These are phyloP conservation scores for Ophiostoma sp. DNA, from an alignment of 2,329 filamentous ascomycete species.

Conservation along the genomic window DNA sequence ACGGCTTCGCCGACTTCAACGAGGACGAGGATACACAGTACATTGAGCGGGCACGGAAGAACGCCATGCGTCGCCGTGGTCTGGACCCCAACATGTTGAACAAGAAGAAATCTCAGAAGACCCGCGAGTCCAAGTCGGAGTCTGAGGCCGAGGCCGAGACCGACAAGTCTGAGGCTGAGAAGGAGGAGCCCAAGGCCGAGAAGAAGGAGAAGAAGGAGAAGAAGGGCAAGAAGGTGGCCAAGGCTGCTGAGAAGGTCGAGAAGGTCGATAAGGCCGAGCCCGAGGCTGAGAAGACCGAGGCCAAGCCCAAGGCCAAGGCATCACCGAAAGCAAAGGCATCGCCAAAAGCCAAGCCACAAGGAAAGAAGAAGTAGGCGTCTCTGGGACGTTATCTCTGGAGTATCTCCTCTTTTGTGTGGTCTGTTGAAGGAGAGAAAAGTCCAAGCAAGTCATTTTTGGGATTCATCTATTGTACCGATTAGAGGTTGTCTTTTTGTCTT, in stretches of 20 bases:
- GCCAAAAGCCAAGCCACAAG: slow-evolving; percentile 22
- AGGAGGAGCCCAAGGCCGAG: slow-evolving; percentile 24
- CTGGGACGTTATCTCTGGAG: neutral
- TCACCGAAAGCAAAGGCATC: slow-evolving; percentile 21
- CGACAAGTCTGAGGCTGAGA: slow-evolving; percentile 5
- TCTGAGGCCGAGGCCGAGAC: slow-evolving; percentile 19
- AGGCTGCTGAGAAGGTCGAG: slow-evolving; percentile 33
- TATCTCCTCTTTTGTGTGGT: neutral
- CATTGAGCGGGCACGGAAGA: slow-evolving; percentile 68
- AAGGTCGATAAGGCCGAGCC: slow-evolving; percentile 15
- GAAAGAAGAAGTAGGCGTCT: slow-evolving; percentile 15
- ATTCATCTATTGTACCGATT: slow-evolving; percentile 7
- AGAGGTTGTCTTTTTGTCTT: slow-evolving; percentile 1
- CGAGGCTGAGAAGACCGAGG: slow-evolving; percentile 23
- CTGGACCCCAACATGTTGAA: slow-evolving; percentile 61
- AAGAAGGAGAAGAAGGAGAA: slow-evolving; percentile 26
- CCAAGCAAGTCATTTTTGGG: slow-evolving; percentile 4
- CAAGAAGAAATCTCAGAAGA: slow-evolving; percentile 29
- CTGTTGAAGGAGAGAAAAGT: neutral
- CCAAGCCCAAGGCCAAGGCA: slow-evolving; percentile 19
- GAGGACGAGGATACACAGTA: slow-evolving; percentile 67
- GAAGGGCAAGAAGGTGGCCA: slow-evolving; percentile 23
- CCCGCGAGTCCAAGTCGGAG: slow-evolving; percentile 16
- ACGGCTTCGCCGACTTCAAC: slow-evolving; percentile 65
- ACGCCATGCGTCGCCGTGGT: slow-evolving; percentile 67